Base-by-base conservation (phyloP, 768 basidiomycete species). In the Boletus rufocinnamomeus region DNA sequence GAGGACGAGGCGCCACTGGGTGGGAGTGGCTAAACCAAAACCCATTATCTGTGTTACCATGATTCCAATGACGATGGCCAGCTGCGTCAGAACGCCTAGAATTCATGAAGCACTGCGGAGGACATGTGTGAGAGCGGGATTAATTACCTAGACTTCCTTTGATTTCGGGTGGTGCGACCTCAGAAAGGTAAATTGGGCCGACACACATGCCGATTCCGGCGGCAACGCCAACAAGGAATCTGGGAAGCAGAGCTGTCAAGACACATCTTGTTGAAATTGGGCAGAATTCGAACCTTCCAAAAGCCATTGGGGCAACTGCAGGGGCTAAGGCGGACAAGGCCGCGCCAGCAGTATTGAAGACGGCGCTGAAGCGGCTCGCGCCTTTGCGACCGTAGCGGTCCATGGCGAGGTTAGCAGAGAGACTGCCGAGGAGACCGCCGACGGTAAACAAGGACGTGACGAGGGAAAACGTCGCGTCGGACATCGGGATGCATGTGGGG, bases 381-480 rank as follows among this genome's bases (percentile, higher is more conserved):
- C 84, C 84, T 58, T 80, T 88, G 32, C 92, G 82, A 3, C 94
- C 93, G 66, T 75, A 82, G 34, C 78, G 76, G 61, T 91, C 88
- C 81, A 90, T 89, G 56, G 87, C 66, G 21, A 82, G 66, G 66
- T 88, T 88, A 4, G 91, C 86, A 16, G 76, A 69, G 28, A 88
- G 66, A 67, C 91, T 92, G 9, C 93, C 94, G 17, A 86, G 59
- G 27, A 98, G 80, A 38, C 96, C 96, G 14, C 96, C 96, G 17
- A 91, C 72, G 2, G 94, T 95, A 75, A 93, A 97, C 28, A 91
- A 73, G 30, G 93, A 80, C 0, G 95, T 98, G 35, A 97, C 83
- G 45, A 88, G 71, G 21, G 93, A 91, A 75, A 95, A 98, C 1
- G 80, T 80, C 45, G 84, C 77, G 51, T 90, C 79, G 34, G 84